A percentile compares a stretch with the other conserved stretches of the same genome.
These are phyloP conservation scores for Persicaria maculosa DNA, from an alignment of 148 eudicot genomes.

Conservation along the genomic window DNA sequence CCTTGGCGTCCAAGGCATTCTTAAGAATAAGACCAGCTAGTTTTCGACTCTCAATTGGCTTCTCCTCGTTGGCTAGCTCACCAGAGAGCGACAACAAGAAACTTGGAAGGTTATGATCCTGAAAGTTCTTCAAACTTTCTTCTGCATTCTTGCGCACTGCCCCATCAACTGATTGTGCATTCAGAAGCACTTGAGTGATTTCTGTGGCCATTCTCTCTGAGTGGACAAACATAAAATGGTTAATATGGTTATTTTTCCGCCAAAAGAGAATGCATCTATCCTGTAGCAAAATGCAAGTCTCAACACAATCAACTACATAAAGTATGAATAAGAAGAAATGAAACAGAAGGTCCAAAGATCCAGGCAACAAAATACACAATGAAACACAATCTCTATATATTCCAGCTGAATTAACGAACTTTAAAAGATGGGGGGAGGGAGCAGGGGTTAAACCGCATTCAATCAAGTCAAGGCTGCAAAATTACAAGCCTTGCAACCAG, in stretches of 20 bases:
- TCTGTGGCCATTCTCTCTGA: constrained; percentile 63
- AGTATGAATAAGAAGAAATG: neutral
- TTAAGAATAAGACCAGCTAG: constrained; percentile 83
- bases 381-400: neutral
- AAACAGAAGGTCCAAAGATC: neutral
- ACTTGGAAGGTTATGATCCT: constrained; percentile 78
- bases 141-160: constrained; percentile 80
- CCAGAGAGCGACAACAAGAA: constrained; percentile 75
- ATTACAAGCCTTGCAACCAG: neutral
- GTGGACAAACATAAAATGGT: constrained; percentile 9
- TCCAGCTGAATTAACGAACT: neutral
- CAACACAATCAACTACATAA: too few relatives aligned
- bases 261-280: neutral
- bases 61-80: constrained; percentile 79
- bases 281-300: neutral
- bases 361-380: neutral
- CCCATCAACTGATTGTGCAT: constrained; percentile 84
- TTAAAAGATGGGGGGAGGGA: neutral
- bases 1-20: constrained; percentile 95
- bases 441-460: neutral
- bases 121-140: constrained; percentile 71
- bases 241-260: neutral
- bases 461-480: neutral
- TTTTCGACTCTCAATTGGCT: constrained; percentile 82
- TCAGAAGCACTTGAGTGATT: constrained; percentile 82